A percentile compares a stretch with the other conserved stretches of the same genome.
Evolutionary conservation across 73 alveolate genomes (phyloP).

Genomic region (Paramecium pentaurelia): DNA sequence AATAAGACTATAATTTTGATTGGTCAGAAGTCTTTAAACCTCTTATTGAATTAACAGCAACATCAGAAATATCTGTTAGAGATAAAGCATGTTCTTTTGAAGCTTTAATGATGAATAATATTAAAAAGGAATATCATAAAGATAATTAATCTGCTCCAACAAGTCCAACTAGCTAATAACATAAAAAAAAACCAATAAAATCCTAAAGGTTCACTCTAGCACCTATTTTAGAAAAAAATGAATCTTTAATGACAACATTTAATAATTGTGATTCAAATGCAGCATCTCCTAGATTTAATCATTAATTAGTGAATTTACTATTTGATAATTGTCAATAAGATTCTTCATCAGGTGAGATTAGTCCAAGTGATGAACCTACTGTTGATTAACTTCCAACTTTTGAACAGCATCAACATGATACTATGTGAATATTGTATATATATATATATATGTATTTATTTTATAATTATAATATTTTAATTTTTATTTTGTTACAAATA

Average conservation of each 20-base stretch:
- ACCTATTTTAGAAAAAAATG: not conserved
- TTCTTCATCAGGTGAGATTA: not conserved
- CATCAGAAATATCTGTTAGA: not conserved
- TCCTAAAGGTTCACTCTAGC: not conserved
- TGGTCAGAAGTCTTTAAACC: not conserved
- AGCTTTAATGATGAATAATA: not conserved
- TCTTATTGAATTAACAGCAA: not conserved
- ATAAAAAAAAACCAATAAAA: not conserved
- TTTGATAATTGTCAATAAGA: not conserved
- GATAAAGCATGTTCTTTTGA: not conserved
- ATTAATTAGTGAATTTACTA: not conserved
- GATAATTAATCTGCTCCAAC: not conserved
- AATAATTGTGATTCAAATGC: not conserved
- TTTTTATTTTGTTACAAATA: not conserved
- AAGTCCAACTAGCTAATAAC: not conserved
- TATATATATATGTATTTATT: not conserved
- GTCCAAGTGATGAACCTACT: not conserved
- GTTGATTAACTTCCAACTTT: not conserved
- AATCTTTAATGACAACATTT: not conserved
- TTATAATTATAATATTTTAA: not conserved
- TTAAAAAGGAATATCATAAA: not conserved
- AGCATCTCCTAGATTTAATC: not conserved
- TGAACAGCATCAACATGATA: not conserved
- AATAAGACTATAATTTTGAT: not conserved
- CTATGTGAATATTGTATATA: not conserved